Evolutionary conservation across 2,329 filamentous ascomycete species (phyloP).

Genomic region (Colletotrichum caudatum): DNA sequence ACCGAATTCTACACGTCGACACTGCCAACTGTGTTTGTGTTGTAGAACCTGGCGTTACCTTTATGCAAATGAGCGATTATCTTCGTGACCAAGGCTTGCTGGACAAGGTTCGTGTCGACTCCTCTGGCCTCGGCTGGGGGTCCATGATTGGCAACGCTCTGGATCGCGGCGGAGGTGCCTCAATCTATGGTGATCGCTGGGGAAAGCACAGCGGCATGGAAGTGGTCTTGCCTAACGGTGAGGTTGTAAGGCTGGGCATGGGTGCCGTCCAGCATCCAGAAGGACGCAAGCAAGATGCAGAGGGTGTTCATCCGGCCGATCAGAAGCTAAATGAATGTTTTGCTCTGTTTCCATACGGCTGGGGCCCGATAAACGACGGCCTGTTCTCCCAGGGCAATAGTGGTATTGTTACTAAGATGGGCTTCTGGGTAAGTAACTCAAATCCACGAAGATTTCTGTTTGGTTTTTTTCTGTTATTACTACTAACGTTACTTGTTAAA

Average conservation of each 20-base stretch:
- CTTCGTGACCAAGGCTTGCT: slow-evolving; percentile 55
- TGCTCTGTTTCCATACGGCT: slow-evolving; percentile 54
- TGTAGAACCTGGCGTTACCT: slow-evolving; percentile 68
- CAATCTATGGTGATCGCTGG: slow-evolving; percentile 50
- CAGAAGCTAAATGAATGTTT: slow-evolving; percentile 47
- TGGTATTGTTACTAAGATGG: slow-evolving; percentile 67
- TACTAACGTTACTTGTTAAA: no score
- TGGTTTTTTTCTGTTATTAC: no score
- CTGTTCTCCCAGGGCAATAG: slow-evolving; percentile 65
- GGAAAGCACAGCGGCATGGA: slow-evolving; percentile 56
- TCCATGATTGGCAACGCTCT: slow-evolving; percentile 59
- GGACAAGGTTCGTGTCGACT: slow-evolving; percentile 56
- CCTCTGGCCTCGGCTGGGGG: slow-evolving; percentile 57
- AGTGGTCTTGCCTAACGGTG: slow-evolving; percentile 59
- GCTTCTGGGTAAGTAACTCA: slow-evolving; percentile 49
- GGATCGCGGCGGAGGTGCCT: slow-evolving; percentile 61
- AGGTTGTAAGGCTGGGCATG: slow-evolving; percentile 61
- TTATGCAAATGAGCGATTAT: slow-evolving; percentile 62
- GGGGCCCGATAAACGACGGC: slow-evolving; percentile 56
- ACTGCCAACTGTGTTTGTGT: slow-evolving; percentile 61
- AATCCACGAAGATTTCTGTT: no score
- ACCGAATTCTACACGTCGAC: slow-evolving; percentile 63
- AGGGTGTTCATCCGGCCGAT: slow-evolving; percentile 48
- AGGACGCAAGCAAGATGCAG: slow-evolving; percentile 46
- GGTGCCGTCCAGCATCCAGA: slow-evolving; percentile 55